Evolutionary conservation across 2,329 filamentous ascomycete genomes (phyloP), one percentile per base, ranked within the genome.

Genomic region (Juglanconis oblonga): DNA sequence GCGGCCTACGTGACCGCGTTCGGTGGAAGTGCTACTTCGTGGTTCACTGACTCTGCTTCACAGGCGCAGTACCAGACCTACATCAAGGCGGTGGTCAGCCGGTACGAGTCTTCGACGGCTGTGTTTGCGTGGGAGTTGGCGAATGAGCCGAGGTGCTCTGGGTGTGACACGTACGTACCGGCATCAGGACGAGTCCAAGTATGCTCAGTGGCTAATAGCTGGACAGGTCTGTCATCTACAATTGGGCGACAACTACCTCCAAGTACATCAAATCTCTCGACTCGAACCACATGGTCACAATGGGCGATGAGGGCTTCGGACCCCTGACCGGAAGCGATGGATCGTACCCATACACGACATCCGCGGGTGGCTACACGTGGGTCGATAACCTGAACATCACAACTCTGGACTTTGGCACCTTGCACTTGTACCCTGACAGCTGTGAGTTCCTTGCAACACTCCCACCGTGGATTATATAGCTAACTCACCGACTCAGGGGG

Each of bases 201-300:
- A n/a, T 6, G 4, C 9, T 17, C 24, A 0, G 7, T 32, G 5
- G n/a, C 57, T 62, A n/a, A 62, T 49, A 13, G 13, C 3, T 33
- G 9, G 4, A 24, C 38, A 54, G 60, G 9, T 77, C 76, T 2
- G 77, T 86, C 9, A 75, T 88, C 55, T 80, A 78, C 32, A 73
- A 80, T 52, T 90, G 87, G 87, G 85, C 85, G 17, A 73, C 76
- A 45, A 72, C 72, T 5, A 84, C 80, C 2, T 86, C 83, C 29
- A 75, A 77, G 29, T 89, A 87, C 68, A 83, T 90, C 72, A 89
- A 89, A 72, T 79, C 76, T 11, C 75, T 89, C 11, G 87, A 90
- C 67, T 65, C 78, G 1, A 73, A 81, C 57, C 87, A 89, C 71
- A 81, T 89, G 79, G 85, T 89, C 33, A 81, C 82, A 0, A 76